Evolutionary conservation across 78 protist genomes (phyloP).

Genomic region (Dictyostelium purpureum): DNA sequence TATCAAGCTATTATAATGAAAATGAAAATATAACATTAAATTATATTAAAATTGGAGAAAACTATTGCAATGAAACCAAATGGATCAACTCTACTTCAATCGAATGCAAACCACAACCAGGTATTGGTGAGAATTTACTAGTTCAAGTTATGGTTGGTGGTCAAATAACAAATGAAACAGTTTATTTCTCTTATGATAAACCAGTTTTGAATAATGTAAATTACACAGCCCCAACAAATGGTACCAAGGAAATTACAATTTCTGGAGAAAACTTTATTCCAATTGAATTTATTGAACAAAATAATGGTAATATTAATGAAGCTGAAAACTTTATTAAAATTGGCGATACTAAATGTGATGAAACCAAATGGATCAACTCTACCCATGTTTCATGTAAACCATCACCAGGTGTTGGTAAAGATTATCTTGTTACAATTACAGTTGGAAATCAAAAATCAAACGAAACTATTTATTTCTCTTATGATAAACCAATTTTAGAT

Average conservation of each 20-base stretch:
- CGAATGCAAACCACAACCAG: not conserved
- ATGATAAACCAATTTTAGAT: not conserved
- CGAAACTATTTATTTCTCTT: not conserved
- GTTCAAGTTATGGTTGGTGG: slow-evolving; percentile 8
- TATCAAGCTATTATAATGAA: not conserved
- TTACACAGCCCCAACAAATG: no score
- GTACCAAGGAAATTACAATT: no score
- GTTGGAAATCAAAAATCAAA: not conserved
- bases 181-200: slow-evolving; percentile 3
- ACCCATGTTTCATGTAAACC: not conserved
- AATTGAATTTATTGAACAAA: no score
- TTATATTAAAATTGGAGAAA: not conserved
- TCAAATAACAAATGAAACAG: not conserved
- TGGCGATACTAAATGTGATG: not conserved
- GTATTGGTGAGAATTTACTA: not conserved
- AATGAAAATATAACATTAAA: no score
- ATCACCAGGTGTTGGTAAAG: not conserved
- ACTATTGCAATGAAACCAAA: not conserved
- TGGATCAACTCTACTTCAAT: slow-evolving; percentile 2
- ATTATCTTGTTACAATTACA: not conserved
- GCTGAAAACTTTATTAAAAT: not conserved
- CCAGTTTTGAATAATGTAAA: no score
- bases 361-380: not conserved
- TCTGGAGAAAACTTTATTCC: no score
- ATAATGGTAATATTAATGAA: not conserved